These are phyloP conservation scores for Parascedosporium putredinis DNA, from an alignment of 2,329 filamentous ascomycete species.

Conservation along the genomic window DNA sequence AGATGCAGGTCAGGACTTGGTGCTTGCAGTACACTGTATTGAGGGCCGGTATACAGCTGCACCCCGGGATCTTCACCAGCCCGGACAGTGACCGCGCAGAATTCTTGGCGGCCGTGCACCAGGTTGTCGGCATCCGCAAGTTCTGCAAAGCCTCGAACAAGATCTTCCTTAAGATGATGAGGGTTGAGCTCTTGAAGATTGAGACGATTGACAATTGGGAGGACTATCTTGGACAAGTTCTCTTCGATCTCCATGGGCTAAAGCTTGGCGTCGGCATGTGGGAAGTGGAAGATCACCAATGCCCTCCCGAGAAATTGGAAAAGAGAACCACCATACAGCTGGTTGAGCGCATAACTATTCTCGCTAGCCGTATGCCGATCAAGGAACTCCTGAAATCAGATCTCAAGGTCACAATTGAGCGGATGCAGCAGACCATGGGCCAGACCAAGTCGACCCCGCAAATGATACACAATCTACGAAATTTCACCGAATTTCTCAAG, in stretches of 20 bases:
- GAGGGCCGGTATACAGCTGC: constrained; percentile 62
- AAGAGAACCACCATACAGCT: constrained; percentile 70
- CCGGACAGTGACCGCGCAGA: constrained; percentile 66
- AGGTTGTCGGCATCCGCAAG: constrained; percentile 71
- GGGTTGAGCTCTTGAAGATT: constrained; percentile 70
- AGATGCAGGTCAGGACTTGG: constrained; percentile 84
- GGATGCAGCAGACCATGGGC: constrained; percentile 80
- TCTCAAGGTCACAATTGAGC: constrained; percentile 80
- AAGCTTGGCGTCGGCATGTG: constrained; percentile 60
- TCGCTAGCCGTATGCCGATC: constrained; percentile 75
- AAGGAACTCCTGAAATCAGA: constrained; percentile 90
- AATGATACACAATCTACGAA: constrained; percentile 77
- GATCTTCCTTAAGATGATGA: constrained; percentile 80
- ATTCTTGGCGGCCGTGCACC: constrained; percentile 71
- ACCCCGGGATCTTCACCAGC: constrained; percentile 50
- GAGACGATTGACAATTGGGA: constrained; percentile 73
- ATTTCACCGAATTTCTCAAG: constrained; percentile 72
- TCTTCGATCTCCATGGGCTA: constrained; percentile 73
- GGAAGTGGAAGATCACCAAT: constrained; percentile 69
- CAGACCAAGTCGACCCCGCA: constrained; percentile 67
- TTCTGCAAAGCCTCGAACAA: constrained; percentile 81
- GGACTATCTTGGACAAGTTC: constrained; percentile 73
- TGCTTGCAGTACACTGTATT: constrained; percentile 74
- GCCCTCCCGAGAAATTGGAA: constrained; percentile 66
- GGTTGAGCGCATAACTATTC: constrained; percentile 70